Base-by-base conservation (phyloP, 202 grass and related monocot species). In the Zoysia matrella region DNA sequence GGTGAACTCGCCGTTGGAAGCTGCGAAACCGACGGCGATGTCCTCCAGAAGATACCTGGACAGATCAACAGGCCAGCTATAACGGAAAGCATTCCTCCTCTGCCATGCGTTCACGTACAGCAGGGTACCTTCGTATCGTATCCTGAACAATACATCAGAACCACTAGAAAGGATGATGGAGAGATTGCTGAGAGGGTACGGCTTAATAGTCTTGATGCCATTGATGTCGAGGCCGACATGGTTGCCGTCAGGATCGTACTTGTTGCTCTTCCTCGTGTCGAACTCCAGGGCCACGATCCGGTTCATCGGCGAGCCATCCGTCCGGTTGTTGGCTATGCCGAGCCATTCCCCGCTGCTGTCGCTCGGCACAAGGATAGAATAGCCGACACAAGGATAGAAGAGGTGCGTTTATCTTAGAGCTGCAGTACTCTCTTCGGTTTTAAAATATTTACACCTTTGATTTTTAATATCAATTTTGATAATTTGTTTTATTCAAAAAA, bases 341-440 rank as follows among this genome's bases (percentile, higher is more conserved):
- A 89, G 86, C 90, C 86, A 89, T 72, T 52, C 80, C 0, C 86
- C 90, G 67, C 83, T 89, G 83, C 90, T 89, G 75, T 86, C 9
- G 36, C 3, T 10, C 9, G 86, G 90, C 1, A n/a, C n/a, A n/a
- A n/a, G n/a, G n/a, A n/a, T n/a, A 2, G 13, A 1, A 55, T 57
- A 53, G 10, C 51, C 45, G 10, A n/a, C 16, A 5, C 11, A 10
- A 15, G 48, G 9, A 67, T 22, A 60, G 75, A 57, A 63, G 60
- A 64, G 4, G 6, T 67, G 42, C 4, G 42, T 68, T 68, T 53
- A 41, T 40, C 54, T 0, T 6, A 6, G 54, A n/a, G 54, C 4
- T 36, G 30, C 1, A 36, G 30, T 36, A 36, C 30, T 36, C 30
- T 36, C 1, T 36, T 36, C 30, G 30, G 30, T 36, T 36, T 36